These are phyloP conservation scores for Myriosclerotinia curreyana DNA, from an alignment of 2,329 filamentous ascomycete species.

Conservation along the genomic window DNA sequence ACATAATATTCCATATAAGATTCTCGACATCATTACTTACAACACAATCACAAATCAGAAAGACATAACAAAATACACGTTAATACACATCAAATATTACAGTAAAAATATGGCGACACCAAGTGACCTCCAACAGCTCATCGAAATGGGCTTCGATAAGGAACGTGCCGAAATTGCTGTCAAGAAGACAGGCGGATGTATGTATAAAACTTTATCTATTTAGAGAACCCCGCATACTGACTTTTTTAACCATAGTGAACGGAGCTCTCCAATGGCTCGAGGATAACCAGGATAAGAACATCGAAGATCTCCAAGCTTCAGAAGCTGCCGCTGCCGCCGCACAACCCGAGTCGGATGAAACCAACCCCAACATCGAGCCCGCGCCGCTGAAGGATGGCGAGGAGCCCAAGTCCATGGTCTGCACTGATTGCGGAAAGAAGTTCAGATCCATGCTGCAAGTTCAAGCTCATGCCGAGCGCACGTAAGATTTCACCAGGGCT, in stretches of 20 bases:
- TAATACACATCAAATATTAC: not conserved
- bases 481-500: no score
- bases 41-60: not conserved
- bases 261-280: conserved; percentile 94
- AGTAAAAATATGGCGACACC: conserved; percentile 50
- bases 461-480: conserved; percentile 87
- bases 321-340: conserved; percentile 39
- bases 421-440: conserved; percentile 92
- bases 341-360: conserved; percentile 47
- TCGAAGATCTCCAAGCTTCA: conserved; percentile 71
- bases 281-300: conserved; percentile 79
- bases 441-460: conserved; percentile 80
- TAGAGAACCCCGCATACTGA: conserved; percentile 24
- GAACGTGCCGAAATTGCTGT: conserved; percentile 79
- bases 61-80: not conserved
- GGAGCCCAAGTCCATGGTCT: conserved; percentile 76
- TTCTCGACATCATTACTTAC: not conserved
- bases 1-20: conserved; percentile 12
- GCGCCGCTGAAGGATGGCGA: conserved; percentile 68
- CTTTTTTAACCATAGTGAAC: conserved; percentile 56
- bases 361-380: conserved; percentile 54
- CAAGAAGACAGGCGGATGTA: conserved; percentile 76
- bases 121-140: conserved; percentile 55
- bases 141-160: conserved; percentile 79
- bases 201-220: conserved; percentile 40